Percentiles rank a stretch among this genome's conserved stretches.
Evolutionary conservation across 2,329 filamentous ascomycete species (phyloP).

Genomic region (Colletotrichum sp.): DNA sequence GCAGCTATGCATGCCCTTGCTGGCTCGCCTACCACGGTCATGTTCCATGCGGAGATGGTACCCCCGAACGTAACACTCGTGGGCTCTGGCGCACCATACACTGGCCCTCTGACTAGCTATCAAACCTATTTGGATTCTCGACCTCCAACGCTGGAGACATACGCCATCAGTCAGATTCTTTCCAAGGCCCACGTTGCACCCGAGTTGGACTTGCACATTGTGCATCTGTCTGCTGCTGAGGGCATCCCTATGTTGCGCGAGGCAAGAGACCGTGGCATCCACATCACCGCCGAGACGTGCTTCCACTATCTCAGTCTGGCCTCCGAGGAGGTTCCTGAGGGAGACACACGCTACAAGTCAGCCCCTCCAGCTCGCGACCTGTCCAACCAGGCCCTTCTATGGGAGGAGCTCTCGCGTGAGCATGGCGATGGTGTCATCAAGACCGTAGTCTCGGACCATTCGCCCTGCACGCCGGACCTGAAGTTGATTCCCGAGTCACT

Average conservation of each 20-base stretch:
- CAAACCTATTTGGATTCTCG: slow-evolving; percentile 90
- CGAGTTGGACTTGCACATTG: slow-evolving; percentile 85
- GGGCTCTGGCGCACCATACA: slow-evolving; percentile 76
- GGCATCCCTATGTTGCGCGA: slow-evolving; percentile 68
- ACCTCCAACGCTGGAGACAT: slow-evolving; percentile 88
- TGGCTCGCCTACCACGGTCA: slow-evolving; percentile 86
- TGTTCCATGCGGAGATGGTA: slow-evolving; percentile 99
- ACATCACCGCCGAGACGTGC: slow-evolving; percentile 93
- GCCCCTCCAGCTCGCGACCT: slow-evolving; percentile 68
- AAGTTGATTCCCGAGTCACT: slow-evolving; percentile 82
- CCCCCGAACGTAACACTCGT: slow-evolving; percentile 81
- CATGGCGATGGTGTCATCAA: slow-evolving; percentile 82
- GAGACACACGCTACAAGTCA: slow-evolving; percentile 76
- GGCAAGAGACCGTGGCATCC: slow-evolving; percentile 74
- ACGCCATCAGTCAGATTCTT: slow-evolving; percentile 86
- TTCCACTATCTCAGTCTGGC: slow-evolving; percentile 91
- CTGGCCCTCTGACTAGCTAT: slow-evolving; percentile 78
- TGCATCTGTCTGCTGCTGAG: slow-evolving; percentile 86
- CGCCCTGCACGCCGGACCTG: slow-evolving; percentile 91
- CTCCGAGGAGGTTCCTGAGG: slow-evolving; percentile 79
- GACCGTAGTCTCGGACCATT: slow-evolving; percentile 94
- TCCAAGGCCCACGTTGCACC: slow-evolving; percentile 81
- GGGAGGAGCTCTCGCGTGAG: slow-evolving; percentile 75
- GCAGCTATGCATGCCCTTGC: slow-evolving; percentile 82
- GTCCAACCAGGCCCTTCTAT: slow-evolving; percentile 82